Evolutionary conservation across 768 basidiomycete genomes (phyloP).

Genomic region (Mycena rosella): DNA sequence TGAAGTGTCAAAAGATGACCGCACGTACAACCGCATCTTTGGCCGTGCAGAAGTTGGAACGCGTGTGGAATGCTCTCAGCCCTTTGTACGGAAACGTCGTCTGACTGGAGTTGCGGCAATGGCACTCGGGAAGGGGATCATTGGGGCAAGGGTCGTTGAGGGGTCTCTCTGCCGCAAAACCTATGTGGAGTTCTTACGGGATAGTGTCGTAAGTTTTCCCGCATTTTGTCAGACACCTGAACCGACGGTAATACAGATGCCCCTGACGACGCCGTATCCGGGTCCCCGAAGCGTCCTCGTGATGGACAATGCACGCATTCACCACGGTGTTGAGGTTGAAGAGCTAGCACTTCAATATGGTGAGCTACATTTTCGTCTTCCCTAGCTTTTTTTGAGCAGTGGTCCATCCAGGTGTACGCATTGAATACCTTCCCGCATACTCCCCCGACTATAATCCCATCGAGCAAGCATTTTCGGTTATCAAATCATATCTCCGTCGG

Average conservation of each 20-base stretch:
- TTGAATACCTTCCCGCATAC: slow-evolving; percentile 37
- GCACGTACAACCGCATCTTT: background rate
- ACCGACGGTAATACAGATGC: slow-evolving; percentile 8
- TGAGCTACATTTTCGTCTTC: no score
- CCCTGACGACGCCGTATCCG: background rate
- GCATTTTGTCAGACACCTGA: no score
- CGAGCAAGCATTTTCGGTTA: slow-evolving; percentile 41
- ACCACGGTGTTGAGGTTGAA: background rate
- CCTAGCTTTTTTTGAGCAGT: background rate
- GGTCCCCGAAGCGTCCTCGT: background rate
- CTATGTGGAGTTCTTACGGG: background rate
- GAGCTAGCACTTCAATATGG: no score
- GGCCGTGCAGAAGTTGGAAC: background rate
- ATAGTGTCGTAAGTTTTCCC: background rate
- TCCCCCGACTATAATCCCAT: slow-evolving; percentile 47
- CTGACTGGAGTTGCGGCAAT: background rate
- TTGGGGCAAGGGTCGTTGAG: background rate
- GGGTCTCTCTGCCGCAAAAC: background rate
- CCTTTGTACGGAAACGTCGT: no score
- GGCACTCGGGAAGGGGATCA: background rate
- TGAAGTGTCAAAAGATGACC: no score
- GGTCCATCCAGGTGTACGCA: background rate
- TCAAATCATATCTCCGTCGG: slow-evolving; percentile 37
- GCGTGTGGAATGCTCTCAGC: background rate
- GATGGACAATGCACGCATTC: no score